Evolutionary conservation across 768 basidiomycete species (phyloP), one percentile per base, ranked within the genome.

Genomic region (Phaffia tasmanica): DNA sequence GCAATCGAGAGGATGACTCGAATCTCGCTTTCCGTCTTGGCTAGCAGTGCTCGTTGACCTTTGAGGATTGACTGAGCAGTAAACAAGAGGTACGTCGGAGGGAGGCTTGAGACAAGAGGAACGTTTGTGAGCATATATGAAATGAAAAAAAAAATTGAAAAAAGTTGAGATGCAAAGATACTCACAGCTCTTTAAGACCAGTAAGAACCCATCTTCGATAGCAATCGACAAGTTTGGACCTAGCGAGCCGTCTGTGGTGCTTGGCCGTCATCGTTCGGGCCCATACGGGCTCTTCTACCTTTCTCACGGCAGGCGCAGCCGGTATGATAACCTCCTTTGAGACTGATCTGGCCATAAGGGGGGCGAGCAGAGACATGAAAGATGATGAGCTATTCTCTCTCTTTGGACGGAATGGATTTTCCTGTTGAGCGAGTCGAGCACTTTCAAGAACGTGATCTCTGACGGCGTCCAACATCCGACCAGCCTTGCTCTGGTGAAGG

Each of bases 191-290:
- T 62, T 74, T 75, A 42, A 77, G 70, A 8, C 51, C 58, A n/a
- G 75, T 73, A 14, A 77, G 70, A 23, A 77, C 75, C 65, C 72
- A 72, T 30, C 71, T 72, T 6, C 76, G 65, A 66, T 74, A 77
- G 42, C 75, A 72, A 67, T 77, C 77, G 60, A 77, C 77, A 27
- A 77, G 71, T 23, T 74, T 29, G 19, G 74, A 74, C 56, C 77
- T 73, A 30, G 77, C 77, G 53, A 72, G 72, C 60, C 74, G 70
- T n/a, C 77, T 72, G 62, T 77, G 77, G 18, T 70, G 62, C 18
- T 75, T 69, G 16, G 74, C 70, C 1, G 73, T 50, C 21, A 61
- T 46, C 59, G 54, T 50, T 14, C 59, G 53, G 14, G 61, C 61
- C 27, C 23, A 25, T 14, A 55, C 59, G 6, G 60, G 35, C 35